Base-by-base conservation (phyloP, 1,284 basidiomycete species). In the Ustilago bromivora region DNA sequence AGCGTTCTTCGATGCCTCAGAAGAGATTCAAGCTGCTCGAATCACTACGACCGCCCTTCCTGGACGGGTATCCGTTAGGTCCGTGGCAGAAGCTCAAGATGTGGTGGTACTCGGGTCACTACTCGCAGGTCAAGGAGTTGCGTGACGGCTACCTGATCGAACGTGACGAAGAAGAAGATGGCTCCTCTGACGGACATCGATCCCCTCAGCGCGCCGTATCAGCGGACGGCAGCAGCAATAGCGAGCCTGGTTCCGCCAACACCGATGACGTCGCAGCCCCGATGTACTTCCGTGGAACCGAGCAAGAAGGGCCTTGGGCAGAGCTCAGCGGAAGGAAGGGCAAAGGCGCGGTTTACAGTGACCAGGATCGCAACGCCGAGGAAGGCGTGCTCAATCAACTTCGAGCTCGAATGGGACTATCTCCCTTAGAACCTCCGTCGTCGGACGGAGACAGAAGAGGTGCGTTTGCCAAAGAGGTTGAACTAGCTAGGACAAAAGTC, bases 11-110 rank as follows among this genome's bases (percentile, higher is more conserved):
- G 19, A 76, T 72, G 36, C 71, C 61, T 11, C 73, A 67, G 53
- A 78, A 72, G 60, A 53, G 65, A n/a, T 51, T 76, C 57, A 74
- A 76, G 61, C 58, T 84, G n/a, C 59, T 83, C 46, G 74, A 82
- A 28, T 82, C 82, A 41, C 71, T 85, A 1, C 78, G 84, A 41
- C 84, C 84, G 12, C 84, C 84, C 1, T 85, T 84, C 64, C 61
- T 85, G 46, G 84, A 85, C 40, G 84, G 84, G 8, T 81, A 84
- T 46, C 83, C 83, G 1, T 63, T 78, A 9, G 71, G 77, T 0
- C 83, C 82, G 1, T 66, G 76, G 64, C 81, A 83, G 53, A 78
- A 81, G 71, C 58, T 82, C 40, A 74, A 73, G 40, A 63, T 78
- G 53, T 76, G 78, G 71, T 81, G 80, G 76, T 74, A 73, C 51